Evolutionary conservation across 495 filamentous ascomycete genomes (phyloP), one percentile per base, ranked within the genome.

Genomic region (Talaromyces adpressus): DNA sequence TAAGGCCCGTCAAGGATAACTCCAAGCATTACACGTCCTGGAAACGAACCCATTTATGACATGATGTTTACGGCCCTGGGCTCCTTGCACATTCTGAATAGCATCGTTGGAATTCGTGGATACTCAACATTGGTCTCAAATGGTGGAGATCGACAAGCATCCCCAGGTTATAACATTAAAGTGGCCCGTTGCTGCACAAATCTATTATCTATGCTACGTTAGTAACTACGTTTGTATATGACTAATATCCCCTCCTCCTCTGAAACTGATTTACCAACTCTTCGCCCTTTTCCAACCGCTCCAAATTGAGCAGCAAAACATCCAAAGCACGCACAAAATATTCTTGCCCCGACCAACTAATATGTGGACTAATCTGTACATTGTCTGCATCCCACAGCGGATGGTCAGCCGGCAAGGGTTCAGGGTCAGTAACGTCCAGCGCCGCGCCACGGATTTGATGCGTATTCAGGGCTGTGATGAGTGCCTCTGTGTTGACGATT

Each of bases 381-480:
- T 91, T 89, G 64, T 81, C 76, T 63, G 83, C 72, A 20, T 76
- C 80, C 82, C 88, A 91, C 29, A 93, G 69, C 66, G 83, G 81
- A 69, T 85, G 82, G 3, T 84, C 85, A 29, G 74, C 66, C 0
- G 88, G 86, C 66, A 93, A 67, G 1, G 90, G 90, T 69, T 93
- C 90, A 0, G 90, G 90, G 57, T 91, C 88, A 14, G 89, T 88
- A 1, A 91, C 90, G 68, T 93, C 90, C 22, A 93, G 73, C 51
- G 88, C 88, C 1, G 90, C 90, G 27, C 89, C 89, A 39, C 82
- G 72, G 39, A 92, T 74, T 36, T 60, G 18, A 7, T 56, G 30
- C 11, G 63, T 64, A 62, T 87, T 78, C 12, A 91, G 72, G 8
- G 89, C 86, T 1, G 72, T 74, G 9, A 91, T 73, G 6, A 93